Percentiles rank a stretch among this genome's conserved stretches.
Conservation (phyloP, 176 grass and related monocot species). For the Eragrostis curvula region DNA sequence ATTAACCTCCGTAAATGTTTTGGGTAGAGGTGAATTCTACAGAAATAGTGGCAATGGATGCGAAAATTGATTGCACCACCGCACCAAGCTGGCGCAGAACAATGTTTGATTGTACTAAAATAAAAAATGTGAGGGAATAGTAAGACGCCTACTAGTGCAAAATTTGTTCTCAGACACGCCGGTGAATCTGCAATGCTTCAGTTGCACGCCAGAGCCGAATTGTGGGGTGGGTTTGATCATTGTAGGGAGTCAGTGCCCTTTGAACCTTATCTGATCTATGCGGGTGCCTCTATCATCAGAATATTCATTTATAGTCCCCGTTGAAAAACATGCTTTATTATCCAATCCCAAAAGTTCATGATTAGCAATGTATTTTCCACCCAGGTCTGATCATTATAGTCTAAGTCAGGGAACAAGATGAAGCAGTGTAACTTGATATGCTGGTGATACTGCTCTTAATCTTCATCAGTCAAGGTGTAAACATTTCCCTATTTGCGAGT, state of each 20-base stretch:
- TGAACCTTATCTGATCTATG: neutral
- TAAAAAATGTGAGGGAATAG: too few species aligned
- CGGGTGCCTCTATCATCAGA: neutral
- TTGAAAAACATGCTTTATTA: neutral
- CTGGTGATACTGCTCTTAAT: neutral
- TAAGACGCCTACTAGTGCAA: too few species aligned
- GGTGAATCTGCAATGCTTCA: constrained; percentile 9
- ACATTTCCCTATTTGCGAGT: neutral
- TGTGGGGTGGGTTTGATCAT: constrained; percentile 16
- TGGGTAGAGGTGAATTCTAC: neutral
- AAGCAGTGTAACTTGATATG: neutral
- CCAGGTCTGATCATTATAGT: neutral
- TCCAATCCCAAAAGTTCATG: neutral
- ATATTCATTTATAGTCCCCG: neutral
- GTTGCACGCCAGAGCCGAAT: constrained; percentile 25
- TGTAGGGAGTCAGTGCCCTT: neutral
- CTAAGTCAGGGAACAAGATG: neutral
- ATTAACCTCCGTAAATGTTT: neutral
- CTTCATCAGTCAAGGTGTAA: neutral
- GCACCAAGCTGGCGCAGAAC: neutral
- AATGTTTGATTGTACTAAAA: neutral
- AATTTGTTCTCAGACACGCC: too few species aligned
- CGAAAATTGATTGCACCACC: too few species aligned
- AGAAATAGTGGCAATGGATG: neutral
- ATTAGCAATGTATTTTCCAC: neutral